Evolutionary conservation across 192 early-diverging fungal genomes (phyloP).

Genomic region (Coemansia asiatica): DNA sequence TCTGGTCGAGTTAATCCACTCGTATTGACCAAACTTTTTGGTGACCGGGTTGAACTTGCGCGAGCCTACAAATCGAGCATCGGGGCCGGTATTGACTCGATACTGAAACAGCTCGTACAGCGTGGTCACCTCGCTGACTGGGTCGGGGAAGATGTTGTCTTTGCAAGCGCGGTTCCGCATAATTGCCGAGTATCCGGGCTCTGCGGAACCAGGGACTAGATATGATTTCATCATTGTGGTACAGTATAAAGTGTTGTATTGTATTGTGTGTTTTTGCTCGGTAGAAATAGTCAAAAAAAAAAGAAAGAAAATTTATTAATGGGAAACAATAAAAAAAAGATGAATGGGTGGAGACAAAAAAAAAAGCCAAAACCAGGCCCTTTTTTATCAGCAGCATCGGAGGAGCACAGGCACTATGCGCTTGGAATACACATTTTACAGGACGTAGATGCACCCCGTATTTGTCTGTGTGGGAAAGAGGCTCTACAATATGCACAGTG

Average conservation of each 20-base stretch:
- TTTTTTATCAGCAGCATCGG: too few species aligned
- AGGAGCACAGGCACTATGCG: background rate
- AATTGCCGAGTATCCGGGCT: slow-evolving; percentile 48
- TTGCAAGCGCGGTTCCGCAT: slow-evolving; percentile 22
- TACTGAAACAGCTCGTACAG: slow-evolving; percentile 40
- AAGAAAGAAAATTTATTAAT: background rate
- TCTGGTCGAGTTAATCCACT: slow-evolving; percentile 65
- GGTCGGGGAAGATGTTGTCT: slow-evolving; percentile 29
- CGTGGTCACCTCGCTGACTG: slow-evolving; percentile 18
- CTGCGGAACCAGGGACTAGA: slow-evolving; percentile 35
- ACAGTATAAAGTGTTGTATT: background rate
- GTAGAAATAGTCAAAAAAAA: too few species aligned
- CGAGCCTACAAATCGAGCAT: slow-evolving; percentile 61
- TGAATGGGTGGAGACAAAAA: background rate
- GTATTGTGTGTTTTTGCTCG: background rate
- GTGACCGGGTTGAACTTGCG: slow-evolving; percentile 54
- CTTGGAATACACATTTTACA: background rate
- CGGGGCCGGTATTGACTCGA: slow-evolving; percentile 46
- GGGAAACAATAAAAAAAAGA: too few species aligned
- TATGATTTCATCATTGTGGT: slow-evolving; percentile 24
- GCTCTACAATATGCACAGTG: background rate
- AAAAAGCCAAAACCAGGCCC: background rate
- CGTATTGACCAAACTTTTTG: slow-evolving; percentile 40
- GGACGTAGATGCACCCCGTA: background rate
- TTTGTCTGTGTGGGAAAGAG: background rate